These are phyloP conservation scores for Sorghum bicolor DNA, from an alignment of 176 grass and related monocot genomes.

Conservation along the genomic window DNA sequence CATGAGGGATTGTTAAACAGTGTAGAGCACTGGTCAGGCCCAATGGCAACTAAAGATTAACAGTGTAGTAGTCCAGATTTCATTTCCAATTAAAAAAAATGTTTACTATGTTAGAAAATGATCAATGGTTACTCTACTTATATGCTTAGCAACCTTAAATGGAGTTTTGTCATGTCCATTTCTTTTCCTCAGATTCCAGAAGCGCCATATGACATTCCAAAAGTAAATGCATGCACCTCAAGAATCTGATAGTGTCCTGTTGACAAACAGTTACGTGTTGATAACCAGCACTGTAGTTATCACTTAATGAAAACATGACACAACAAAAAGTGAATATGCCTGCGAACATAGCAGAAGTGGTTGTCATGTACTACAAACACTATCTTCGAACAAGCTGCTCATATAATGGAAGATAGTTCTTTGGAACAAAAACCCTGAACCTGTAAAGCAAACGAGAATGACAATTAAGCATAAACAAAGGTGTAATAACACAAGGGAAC, in stretches of 20 bases:
- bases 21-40: not conserved
- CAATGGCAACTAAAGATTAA: not conserved
- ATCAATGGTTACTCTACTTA: not conserved
- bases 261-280: not conserved
- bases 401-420: constrained; percentile 74
- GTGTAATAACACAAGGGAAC: constrained; percentile 12
- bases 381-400: constrained; percentile 60
- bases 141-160: constrained; percentile 4
- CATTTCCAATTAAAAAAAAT: not conserved
- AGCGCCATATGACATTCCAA: not conserved
- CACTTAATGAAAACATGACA: constrained; percentile 5
- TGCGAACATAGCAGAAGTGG: constrained; percentile 21
- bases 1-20: constrained; percentile 8
- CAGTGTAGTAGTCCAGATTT: not conserved
- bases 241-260: not conserved
- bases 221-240: not conserved
- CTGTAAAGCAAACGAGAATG: constrained; percentile 42
- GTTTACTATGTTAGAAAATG: not conserved
- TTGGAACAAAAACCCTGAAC: constrained; percentile 90
- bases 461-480: constrained; percentile 39
- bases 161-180: not conserved
- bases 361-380: constrained; percentile 38
- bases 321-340: constrained; percentile 9
- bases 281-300: not conserved
- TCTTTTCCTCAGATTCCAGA: constrained; percentile 2